Evolutionary conservation across 1,139 yeast genomes (phyloP), one percentile per base, ranked within the genome.

Genomic region (Hanseniaspora uvarum): DNA sequence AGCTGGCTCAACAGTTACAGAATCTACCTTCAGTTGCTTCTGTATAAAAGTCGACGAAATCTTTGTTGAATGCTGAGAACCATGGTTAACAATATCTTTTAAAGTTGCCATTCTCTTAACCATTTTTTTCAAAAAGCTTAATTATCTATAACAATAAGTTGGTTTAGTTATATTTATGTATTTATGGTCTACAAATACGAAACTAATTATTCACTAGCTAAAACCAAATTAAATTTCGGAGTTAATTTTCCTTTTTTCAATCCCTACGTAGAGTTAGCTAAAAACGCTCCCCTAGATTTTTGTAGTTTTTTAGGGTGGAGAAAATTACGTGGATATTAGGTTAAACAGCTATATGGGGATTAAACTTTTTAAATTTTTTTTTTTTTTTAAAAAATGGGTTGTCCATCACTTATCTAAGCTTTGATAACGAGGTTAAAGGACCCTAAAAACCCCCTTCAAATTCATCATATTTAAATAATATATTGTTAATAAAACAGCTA

Each of bases 21-120:
- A 30, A 19, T 50, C 53, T 4, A 34, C 23, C 19, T 14, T 39
- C 4, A 50, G 24, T 11, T 34, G 28, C 2, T 11, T 26, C 2
- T 21, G 45, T 19, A 50, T 36, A 12, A 50, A 50, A 8, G 28
- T 14, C 5, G 53, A 41, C 2, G 46, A 26, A 4, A 50, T 14
- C 8, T 41, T 41, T 12, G 38, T 31, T 11, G 24, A 8, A n/a
- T n/a, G 18, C 18, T 26, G 26, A 5, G n/a, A 7, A 4, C 36
- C 19, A 21, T 33, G 33, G 10, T 16, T 43, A 7, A 50, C 18
- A 12, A 36, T 10, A 12, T 50, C 53, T n/a, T 24, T 41, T 28
- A 50, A 28, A 34, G 40, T 30, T 12, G 18, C 19, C 52, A 49
- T 49, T 23, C 12, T 41, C 2, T 6, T 30, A 30, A 33, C 19